Base-by-base conservation (phyloP, 23 red algal genomes). In the Gracilaria gracilis region DNA sequence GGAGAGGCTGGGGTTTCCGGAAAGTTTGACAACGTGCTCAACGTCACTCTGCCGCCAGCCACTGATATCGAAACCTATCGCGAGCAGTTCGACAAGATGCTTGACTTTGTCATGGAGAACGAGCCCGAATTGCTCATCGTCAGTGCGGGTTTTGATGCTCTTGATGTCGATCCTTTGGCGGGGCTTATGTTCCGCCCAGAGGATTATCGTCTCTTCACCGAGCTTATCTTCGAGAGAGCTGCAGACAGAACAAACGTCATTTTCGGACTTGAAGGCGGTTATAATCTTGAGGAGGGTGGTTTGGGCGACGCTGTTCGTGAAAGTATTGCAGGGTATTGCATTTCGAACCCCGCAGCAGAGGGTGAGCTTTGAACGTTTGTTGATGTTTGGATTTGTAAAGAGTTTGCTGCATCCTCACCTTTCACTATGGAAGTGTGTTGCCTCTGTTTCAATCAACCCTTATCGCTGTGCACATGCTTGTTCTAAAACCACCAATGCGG, bases 211-310 rank as follows among this genome's bases (percentile, higher is more conserved):
- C 51, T 83, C 21, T 84, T 99, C 36, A 84, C 97, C n/a, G 11
- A 55, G 27, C 34, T 67, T 50, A 50, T 99, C 39, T 55, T 96
- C 31, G 61, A 90, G 36, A 51, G 38, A 32, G 42, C 93, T 67
- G 94, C 85, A 20, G 80, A 86, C 46, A 51, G 79, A 21, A 81
- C 65, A 33, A 80, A 64, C 0, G 73, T 99, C 17, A 84, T 99
- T 61, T 96, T 96, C 78, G 94, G 97, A 53, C 87, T 99, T 29
- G 97, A 99, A 74, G 97, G 97, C 16, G 93, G 97, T 20, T 98
- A 98, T 78, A 86, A 98, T 21, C 73, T 90, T 35, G 74, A 74
- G 57, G 87, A 90, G 4, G 76, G 74, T 9, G 87, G 87, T 31
- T 33, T 90, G 24, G 87, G 87, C 20, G 75, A 70, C 20, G 87